These are phyloP conservation scores for Epichloe amarillans DNA, from an alignment of 2,329 filamentous ascomycete genomes.

Conservation along the genomic window DNA sequence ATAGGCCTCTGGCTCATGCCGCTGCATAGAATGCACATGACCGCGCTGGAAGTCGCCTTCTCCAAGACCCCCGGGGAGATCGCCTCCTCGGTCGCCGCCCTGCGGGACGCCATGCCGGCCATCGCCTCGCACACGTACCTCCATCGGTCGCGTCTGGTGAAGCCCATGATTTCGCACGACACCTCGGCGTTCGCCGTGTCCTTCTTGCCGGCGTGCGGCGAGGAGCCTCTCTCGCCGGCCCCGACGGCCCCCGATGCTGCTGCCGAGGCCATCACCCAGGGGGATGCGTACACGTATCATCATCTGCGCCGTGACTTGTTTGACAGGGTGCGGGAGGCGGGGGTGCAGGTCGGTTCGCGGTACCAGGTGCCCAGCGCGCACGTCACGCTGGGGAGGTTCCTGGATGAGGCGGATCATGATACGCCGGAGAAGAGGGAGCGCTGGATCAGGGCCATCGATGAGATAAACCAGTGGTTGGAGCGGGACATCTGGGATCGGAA, in stretches of 20 bases:
- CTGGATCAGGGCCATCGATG: constrained; percentile 61
- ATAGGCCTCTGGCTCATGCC: constrained; percentile 89
- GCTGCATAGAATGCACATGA: constrained; percentile 64
- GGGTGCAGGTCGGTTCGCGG: constrained; percentile 59
- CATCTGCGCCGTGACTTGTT: constrained; percentile 76
- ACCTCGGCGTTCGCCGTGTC: constrained; percentile 74
- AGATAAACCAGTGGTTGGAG: constrained; percentile 64
- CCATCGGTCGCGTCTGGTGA: constrained; percentile 64
- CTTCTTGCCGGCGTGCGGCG: constrained; percentile 64
- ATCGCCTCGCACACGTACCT: constrained; percentile 54
- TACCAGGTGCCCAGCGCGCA: constrained; percentile 87
- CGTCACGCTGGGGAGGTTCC: constrained; percentile 73
- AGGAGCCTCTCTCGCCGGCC: constrained; percentile 28
- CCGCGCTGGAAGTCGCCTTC: constrained; percentile 72
- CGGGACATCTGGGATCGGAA: constrained; percentile 53
- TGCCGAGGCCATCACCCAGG: constrained; percentile 24
- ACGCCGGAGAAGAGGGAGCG: constrained; percentile 41
- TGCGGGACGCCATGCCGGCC: constrained; percentile 41
- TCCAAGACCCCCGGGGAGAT: constrained; percentile 60
- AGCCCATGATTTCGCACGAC: constrained; percentile 74
- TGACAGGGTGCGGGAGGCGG: constrained; percentile 44
- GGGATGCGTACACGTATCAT: constrained; percentile 73
- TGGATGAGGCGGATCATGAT: constrained; percentile 51
- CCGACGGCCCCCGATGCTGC: constrained; percentile 24
- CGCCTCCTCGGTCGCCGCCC: constrained; percentile 39